A percentile compares a stretch with the other conserved stretches of the same genome.
These are phyloP conservation scores for Hippophae gyantsensis DNA, from an alignment of 306 rosid species.

Conservation along the genomic window DNA sequence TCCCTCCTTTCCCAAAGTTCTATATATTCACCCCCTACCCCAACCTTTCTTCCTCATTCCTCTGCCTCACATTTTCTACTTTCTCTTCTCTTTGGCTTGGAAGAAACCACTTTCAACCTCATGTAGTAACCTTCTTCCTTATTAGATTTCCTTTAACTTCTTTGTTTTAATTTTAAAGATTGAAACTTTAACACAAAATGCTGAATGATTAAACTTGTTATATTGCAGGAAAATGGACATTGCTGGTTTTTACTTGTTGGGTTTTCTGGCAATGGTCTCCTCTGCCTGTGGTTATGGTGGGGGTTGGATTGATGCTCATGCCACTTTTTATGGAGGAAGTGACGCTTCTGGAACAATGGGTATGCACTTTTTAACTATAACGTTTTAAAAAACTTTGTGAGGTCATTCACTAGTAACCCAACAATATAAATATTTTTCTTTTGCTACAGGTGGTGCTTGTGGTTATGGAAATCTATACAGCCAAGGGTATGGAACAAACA, in stretches of 20 bases:
- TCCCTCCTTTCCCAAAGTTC: conserved; percentile 12
- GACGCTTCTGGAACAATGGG: conserved; percentile 99
- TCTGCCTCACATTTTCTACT: not conserved
- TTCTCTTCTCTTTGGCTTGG: not conserved
- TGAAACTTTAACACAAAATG: conserved; percentile 5
- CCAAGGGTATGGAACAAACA: conserved; percentile 97
- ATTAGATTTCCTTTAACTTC: not conserved
- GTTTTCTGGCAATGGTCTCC: conserved; percentile 43
- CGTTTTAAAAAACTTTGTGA: not conserved
- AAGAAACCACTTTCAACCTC: conserved; percentile 15
- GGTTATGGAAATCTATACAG: conserved; percentile 95
- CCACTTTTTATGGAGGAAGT: conserved; percentile 94
- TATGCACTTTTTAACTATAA: conserved; percentile 16
- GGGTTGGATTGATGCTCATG: conserved; percentile 81
- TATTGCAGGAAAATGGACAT: conserved; percentile 58
- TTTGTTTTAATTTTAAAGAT: not conserved
- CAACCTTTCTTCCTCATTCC: conserved; percentile 29
- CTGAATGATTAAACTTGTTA: conserved; percentile 1
- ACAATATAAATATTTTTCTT: conserved; percentile 1
- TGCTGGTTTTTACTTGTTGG: conserved; percentile 29
- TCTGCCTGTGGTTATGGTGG: conserved; percentile 48
- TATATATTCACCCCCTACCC: conserved; percentile 36
- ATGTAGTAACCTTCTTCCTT: conserved; percentile 31
- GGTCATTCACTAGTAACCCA: not conserved
- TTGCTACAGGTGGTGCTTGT: conserved; percentile 81